Conservation (phyloP, 2,329 filamentous ascomycete genomes). For the Talaromyces sp. region DNA sequence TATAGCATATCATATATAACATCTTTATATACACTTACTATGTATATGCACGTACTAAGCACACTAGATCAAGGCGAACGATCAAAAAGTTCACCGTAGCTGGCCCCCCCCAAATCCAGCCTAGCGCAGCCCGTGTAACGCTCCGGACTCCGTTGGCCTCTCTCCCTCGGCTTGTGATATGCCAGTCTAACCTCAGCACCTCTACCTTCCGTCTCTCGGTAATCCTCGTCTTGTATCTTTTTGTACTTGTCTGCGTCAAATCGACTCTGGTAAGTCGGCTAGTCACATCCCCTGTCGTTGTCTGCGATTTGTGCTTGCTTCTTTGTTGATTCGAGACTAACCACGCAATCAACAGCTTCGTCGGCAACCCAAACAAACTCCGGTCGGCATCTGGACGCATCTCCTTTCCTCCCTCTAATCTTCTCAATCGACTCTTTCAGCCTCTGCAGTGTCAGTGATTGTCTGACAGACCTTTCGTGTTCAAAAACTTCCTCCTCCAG, state of each 20-base stretch:
- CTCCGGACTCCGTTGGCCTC: neutral
- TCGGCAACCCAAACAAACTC: neutral
- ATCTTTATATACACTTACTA: neutral
- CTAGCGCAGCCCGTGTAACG: neutral
- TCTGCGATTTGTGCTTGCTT: neutral
- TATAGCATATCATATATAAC: neutral
- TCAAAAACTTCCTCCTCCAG: slow-evolving; percentile 24
- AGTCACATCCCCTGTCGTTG: neutral
- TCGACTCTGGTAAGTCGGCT: neutral
- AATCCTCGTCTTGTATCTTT: neutral
- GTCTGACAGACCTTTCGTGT: neutral
- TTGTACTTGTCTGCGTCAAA: neutral
- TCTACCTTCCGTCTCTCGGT: neutral
- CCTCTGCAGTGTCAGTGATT: neutral
- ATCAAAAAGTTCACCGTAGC: slow-evolving; percentile 9
- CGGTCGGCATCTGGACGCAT: neutral
- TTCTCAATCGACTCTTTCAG: neutral
- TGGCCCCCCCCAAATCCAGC: neutral
- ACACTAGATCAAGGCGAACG: neutral
- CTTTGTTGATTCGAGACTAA: neutral
- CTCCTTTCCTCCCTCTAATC: neutral
- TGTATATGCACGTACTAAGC: neutral
- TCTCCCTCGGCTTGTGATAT: slow-evolving; percentile 13
- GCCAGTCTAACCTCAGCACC: neutral
- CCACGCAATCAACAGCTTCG: neutral